Conservation (phyloP, 176 grass and related monocot genomes). For the Rhynchospora tenuis region DNA sequence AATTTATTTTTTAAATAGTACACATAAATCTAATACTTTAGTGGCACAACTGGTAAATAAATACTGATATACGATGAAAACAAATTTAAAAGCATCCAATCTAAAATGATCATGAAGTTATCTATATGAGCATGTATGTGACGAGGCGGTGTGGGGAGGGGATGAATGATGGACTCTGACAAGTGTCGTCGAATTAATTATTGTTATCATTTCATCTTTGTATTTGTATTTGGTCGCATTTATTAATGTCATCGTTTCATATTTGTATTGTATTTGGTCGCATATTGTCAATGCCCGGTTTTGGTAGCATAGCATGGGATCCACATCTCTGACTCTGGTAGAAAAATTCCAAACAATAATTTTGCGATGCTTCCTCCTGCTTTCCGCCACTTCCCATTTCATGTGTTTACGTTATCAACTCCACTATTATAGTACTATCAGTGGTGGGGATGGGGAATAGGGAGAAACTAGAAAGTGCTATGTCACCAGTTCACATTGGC, state of each 20-base stretch:
- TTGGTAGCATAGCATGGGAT: not conserved
- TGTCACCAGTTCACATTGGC: too few relatives aligned
- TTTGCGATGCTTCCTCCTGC: not conserved
- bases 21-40: too few relatives aligned
- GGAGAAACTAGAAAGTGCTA: too few relatives aligned
- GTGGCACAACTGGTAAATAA: too few relatives aligned
- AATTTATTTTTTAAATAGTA: too few relatives aligned
- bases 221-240: not conserved
- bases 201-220: not conserved
- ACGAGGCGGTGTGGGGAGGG: not conserved
- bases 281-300: too few relatives aligned
- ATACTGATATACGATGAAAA: too few relatives aligned
- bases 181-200: not conserved
- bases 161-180: too few relatives aligned
- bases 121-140: not conserved
- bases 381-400: not conserved
- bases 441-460: too few relatives aligned
- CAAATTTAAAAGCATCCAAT: too few relatives aligned
- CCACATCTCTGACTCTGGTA: not conserved
- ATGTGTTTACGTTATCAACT: not conserved
- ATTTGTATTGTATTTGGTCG: not conserved
- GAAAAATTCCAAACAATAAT: not conserved
- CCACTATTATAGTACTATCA: too few relatives aligned
- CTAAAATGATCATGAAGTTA: too few relatives aligned
- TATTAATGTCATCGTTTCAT: not conserved